Percentiles rank a stretch among this genome's conserved stretches.
phyloP scores from a whole-genome alignment of 768 basidiomycete species.

The Hemileccinum rubropunctum region DNA sequence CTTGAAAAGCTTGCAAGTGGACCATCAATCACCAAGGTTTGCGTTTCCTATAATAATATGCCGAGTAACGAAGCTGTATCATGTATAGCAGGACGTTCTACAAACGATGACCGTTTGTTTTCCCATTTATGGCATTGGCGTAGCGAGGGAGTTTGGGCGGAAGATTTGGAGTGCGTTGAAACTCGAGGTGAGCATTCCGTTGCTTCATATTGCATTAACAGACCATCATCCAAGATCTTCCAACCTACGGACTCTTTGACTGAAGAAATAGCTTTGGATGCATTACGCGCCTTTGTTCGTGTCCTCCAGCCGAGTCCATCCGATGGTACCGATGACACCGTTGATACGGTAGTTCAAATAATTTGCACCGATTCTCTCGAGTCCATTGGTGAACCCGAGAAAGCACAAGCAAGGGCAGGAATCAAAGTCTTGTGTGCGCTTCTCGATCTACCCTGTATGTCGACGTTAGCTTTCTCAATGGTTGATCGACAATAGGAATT shows the following conservation, averaged over 20 bases:
- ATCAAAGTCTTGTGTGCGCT: slow-evolving; percentile 80
- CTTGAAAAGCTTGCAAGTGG: slow-evolving; percentile 88
- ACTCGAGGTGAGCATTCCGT: slow-evolving; percentile 60
- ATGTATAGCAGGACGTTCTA: slow-evolving; percentile 76
- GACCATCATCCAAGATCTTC: slow-evolving; percentile 61
- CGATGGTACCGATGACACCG: slow-evolving; percentile 33
- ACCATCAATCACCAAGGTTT: slow-evolving; percentile 78
- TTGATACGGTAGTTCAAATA: slow-evolving; percentile 63
- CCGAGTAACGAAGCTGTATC: slow-evolving; percentile 1
- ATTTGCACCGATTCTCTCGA: slow-evolving; percentile 79
- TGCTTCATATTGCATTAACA: not conserved
- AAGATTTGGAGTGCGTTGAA: slow-evolving; percentile 92
- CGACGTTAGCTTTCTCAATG: not conserved
- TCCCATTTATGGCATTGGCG: slow-evolving; percentile 74
- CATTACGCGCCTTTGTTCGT: slow-evolving; percentile 68
- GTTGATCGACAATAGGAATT: not conserved
- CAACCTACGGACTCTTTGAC: slow-evolving; percentile 82
- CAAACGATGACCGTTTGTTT: slow-evolving; percentile 74
- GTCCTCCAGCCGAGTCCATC: slow-evolving; percentile 59
- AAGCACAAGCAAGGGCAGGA: slow-evolving; percentile 86
- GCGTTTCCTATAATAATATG: not conserved
- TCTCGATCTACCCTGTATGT: slow-evolving; percentile 75
- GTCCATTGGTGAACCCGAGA: slow-evolving; percentile 87
- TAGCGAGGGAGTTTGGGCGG: slow-evolving; percentile 58
- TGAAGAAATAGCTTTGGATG: slow-evolving; percentile 69